phyloP scores from a whole-genome alignment of 495 filamentous ascomycete species.

The Oidiodendron maius region DNA sequence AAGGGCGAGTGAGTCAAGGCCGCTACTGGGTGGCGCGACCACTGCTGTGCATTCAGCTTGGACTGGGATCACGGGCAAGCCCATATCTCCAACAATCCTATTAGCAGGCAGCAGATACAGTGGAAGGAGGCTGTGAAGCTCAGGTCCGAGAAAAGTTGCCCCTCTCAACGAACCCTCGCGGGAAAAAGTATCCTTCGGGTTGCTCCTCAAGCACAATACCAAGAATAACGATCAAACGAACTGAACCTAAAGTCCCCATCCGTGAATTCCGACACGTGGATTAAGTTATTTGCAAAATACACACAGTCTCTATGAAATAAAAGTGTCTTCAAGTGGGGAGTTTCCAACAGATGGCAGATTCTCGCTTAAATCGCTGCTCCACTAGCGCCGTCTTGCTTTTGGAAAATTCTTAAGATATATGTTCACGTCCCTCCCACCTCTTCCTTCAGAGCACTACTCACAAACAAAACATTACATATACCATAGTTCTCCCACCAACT shows the following conservation, averaged over 20 bases:
- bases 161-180: too few relatives aligned
- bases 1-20: conserved; percentile 9
- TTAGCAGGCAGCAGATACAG: too few relatives aligned
- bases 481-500: conserved; percentile 11
- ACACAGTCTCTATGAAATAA: too few relatives aligned
- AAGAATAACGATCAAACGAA: too few relatives aligned
- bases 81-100: too few relatives aligned
- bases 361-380: not conserved
- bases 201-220: too few relatives aligned
- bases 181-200: too few relatives aligned
- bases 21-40: conserved; percentile 8
- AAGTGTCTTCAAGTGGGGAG: too few relatives aligned
- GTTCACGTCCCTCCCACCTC: not conserved
- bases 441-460: conserved; percentile 24
- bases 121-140: not conserved
- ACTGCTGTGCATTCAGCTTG: not conserved
- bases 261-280: too few relatives aligned
- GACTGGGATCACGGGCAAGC: conserved; percentile 11
- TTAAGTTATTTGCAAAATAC: too few relatives aligned
- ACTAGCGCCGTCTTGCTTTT: not conserved
- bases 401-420: conserved; percentile 1
- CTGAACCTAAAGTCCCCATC: too few relatives aligned
- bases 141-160: conserved; percentile 2
- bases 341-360: not conserved
- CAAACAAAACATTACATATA: conserved; percentile 13